Conservation (phyloP, 495 filamentous ascomycete species). For the Aspergillus leporis region DNA sequence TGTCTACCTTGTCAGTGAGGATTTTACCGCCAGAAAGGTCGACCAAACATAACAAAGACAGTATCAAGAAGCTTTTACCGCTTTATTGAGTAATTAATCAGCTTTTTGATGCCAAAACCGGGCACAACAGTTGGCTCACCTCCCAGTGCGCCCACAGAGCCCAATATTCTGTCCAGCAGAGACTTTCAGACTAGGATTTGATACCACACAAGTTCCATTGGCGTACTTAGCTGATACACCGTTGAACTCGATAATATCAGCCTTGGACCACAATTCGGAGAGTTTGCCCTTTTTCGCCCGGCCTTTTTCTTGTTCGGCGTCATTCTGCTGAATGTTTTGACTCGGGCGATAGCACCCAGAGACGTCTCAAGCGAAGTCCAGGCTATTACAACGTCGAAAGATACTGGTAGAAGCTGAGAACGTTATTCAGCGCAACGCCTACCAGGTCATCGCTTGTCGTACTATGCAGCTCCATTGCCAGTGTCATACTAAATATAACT, state of each 20-base stretch:
- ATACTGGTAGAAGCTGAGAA: conserved; percentile 31
- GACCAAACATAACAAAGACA: neutral
- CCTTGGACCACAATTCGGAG: conserved; percentile 21
- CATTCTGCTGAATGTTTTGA: conserved; percentile 28
- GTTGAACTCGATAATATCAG: conserved; percentile 21
- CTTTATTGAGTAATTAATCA: no score
- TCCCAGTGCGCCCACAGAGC: conserved; percentile 47
- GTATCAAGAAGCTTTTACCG: conserved; percentile 14
- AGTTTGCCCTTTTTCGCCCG: no score
- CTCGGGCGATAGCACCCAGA: conserved; percentile 30
- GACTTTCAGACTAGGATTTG: conserved; percentile 1
- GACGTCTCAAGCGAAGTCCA: conserved; percentile 35
- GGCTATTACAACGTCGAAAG: conserved; percentile 23
- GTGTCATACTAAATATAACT: conserved; percentile 44
- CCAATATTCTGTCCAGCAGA: conserved; percentile 42
- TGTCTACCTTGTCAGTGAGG: neutral
- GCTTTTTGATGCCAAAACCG: no score
- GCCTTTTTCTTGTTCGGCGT: no score
- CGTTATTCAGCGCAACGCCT: conserved; percentile 33
- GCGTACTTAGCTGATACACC: conserved; percentile 10
- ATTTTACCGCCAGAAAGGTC: neutral
- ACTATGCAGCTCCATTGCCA: conserved; percentile 25
- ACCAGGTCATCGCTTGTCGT: conserved; percentile 21
- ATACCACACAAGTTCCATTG: no score
- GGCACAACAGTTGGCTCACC: no score